These are phyloP conservation scores for Neobulgaria alba DNA, from an alignment of 2,329 filamentous ascomycete species.

Conservation along the genomic window DNA sequence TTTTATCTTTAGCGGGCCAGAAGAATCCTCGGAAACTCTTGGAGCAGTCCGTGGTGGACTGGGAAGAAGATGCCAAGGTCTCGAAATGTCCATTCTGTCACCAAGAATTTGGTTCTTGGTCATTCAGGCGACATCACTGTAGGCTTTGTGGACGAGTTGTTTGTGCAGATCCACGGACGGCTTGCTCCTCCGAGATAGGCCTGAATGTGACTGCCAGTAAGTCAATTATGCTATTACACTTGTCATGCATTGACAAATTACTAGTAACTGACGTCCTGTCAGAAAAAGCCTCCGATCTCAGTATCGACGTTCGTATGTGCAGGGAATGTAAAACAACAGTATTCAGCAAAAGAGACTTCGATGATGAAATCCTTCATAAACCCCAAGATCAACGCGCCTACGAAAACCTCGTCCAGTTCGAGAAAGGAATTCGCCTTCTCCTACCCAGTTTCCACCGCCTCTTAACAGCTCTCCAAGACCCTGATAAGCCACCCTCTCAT, in stretches of 20 bases:
- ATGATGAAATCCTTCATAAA: constrained; percentile 45
- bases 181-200: constrained; percentile 76
- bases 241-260: constrained; percentile 21
- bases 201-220: constrained; percentile 63
- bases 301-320: constrained; percentile 83
- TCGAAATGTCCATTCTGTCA: constrained; percentile 85
- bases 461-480: constrained; percentile 54
- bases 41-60: constrained; percentile 87
- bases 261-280: constrained; percentile 31
- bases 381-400: constrained; percentile 57
- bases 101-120: constrained; percentile 90
- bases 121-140: constrained; percentile 89
- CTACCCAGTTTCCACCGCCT: constrained; percentile 63
- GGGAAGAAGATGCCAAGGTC: constrained; percentile 85
- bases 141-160: constrained; percentile 88
- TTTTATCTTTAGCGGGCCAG: constrained; percentile 54
- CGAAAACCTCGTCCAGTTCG: constrained; percentile 60
- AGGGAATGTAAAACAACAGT: constrained; percentile 71
- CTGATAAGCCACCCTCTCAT: constrained; percentile 39
- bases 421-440: constrained; percentile 59
- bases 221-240: constrained; percentile 23
- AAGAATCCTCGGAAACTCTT: constrained; percentile 70
- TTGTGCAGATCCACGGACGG: constrained; percentile 77
- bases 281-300: constrained; percentile 50
- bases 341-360: constrained; percentile 61